Conservation (phyloP, 305 asterid genomes). For the Solanum hybrid region DNA sequence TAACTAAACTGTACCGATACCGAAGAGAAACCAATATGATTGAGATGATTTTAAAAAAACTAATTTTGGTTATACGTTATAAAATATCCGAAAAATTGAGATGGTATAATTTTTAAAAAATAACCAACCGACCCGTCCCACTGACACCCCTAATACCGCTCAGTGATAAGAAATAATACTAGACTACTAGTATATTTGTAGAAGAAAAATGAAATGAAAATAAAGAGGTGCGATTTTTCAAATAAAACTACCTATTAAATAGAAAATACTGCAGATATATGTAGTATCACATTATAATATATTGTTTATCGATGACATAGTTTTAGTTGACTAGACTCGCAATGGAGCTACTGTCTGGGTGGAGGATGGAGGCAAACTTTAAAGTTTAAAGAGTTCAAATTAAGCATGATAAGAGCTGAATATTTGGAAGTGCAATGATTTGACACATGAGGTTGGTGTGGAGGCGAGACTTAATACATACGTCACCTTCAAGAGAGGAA, state of each 20-base stretch:
- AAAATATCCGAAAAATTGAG: no score
- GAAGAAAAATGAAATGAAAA: not conserved
- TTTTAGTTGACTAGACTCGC: not conserved
- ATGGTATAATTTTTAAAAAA: no score
- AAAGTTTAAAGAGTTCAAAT: not conserved
- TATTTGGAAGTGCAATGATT: not conserved
- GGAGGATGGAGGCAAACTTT: not conserved
- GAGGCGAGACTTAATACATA: not conserved
- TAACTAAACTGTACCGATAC: no score
- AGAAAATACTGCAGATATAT: not conserved
- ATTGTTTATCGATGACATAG: rapidly evolving
- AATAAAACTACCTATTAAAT: not conserved
- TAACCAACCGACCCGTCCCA: no score
- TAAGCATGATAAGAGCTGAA: not conserved
- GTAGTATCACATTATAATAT: not conserved
- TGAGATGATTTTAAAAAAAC: no score
- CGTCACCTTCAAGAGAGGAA: not conserved
- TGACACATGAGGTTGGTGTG: not conserved
- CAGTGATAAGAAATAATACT: not conserved
- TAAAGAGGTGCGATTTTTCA: not conserved
- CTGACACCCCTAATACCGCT: no score
- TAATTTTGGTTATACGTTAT: no score
- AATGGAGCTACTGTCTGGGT: rapidly evolving
- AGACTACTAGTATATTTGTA: not conserved
- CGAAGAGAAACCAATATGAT: no score